Conservation (phyloP, 768 basidiomycete genomes). For the Boletus eberwhitei region DNA sequence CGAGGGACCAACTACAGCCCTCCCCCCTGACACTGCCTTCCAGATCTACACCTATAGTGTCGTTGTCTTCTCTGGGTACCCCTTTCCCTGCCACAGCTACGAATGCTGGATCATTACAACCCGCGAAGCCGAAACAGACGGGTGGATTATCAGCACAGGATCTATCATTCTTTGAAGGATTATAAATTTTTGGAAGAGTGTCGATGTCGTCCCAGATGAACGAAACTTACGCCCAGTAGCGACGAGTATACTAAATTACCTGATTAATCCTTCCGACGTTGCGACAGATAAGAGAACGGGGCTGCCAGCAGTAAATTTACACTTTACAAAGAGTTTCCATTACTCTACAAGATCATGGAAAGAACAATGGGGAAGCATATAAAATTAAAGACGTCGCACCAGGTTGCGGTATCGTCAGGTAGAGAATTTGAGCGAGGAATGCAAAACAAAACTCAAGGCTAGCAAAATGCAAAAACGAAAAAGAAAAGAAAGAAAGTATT, state of each 20-base stretch:
- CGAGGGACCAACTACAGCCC: constrained; percentile 13
- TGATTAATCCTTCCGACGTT: background rate
- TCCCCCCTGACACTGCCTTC: constrained; percentile 14
- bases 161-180: constrained; percentile 82
- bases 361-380: background rate
- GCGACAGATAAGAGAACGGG: background rate
- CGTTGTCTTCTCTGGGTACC: constrained; percentile 10
- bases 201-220: background rate
- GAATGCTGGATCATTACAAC: constrained; percentile 4
- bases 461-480: background rate
- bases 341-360: background rate
- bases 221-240: background rate
- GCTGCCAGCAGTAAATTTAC: background rate
- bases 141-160: constrained; percentile 79
- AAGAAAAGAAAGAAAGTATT: background rate
- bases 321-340: background rate
- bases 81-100: constrained; percentile 11
- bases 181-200: constrained; percentile 32
- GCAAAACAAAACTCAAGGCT: background rate
- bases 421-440: background rate
- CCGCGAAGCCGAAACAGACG: constrained; percentile 24
- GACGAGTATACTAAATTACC: background rate
- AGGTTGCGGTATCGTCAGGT: constrained; percentile 5
- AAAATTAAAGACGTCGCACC: background rate
- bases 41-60: constrained; percentile 17